These are phyloP conservation scores for Lactarius deliciosus DNA, from an alignment of 768 basidiomycete genomes.

Conservation along the genomic window DNA sequence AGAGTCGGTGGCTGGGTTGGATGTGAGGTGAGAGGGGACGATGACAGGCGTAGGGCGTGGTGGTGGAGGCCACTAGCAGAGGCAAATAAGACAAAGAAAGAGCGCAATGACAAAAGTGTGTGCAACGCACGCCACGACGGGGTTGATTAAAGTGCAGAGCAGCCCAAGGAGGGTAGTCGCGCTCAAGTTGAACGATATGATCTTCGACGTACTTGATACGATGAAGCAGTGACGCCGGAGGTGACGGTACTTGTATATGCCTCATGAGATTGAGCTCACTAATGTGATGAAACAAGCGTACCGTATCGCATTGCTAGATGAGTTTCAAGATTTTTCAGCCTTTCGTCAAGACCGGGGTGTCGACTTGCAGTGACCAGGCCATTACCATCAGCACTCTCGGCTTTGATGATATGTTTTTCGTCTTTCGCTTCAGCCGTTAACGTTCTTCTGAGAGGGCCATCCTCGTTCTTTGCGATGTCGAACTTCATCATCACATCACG, in stretches of 20 bases:
- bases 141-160: slow-evolving; percentile 89
- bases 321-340: slow-evolving; percentile 63
- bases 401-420: background rate
- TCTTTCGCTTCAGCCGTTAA: slow-evolving; percentile 37
- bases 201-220: slow-evolving; percentile 74
- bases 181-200: slow-evolving; percentile 72
- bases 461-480: slow-evolving; percentile 82
- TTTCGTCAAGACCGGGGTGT: slow-evolving; percentile 62
- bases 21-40: slow-evolving; percentile 64
- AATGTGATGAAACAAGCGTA: slow-evolving; percentile 32
- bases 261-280: slow-evolving; percentile 3
- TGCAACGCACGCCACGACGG: slow-evolving; percentile 61
- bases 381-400: slow-evolving; percentile 24
- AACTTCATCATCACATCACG: slow-evolving; percentile 82
- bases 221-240: slow-evolving; percentile 60
- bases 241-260: slow-evolving; percentile 57
- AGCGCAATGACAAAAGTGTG: background rate
- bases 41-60: slow-evolving; percentile 77
- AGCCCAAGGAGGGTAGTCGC: slow-evolving; percentile 85
- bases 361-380: slow-evolving; percentile 42
- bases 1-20: slow-evolving; percentile 20
- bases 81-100: background rate
- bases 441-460: slow-evolving; percentile 69
- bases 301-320: slow-evolving; percentile 77
- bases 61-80: slow-evolving; percentile 75